phyloP scores from a whole-genome alignment of 108 stramenopile species.

The Seminavis robusta region DNA sequence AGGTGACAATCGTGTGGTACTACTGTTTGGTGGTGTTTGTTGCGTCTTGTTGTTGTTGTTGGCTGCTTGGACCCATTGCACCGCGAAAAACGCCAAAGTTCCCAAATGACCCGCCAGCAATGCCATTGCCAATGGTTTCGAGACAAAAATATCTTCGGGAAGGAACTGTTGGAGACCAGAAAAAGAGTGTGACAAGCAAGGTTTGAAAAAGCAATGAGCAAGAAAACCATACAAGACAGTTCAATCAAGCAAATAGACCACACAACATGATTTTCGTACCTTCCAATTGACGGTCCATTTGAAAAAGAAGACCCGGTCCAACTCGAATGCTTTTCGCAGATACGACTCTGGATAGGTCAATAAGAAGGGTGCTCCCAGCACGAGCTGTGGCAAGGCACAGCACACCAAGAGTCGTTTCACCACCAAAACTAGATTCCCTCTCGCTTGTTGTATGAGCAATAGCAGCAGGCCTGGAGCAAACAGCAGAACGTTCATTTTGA shows the following conservation, averaged over 20 bases:
- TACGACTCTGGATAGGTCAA: conserved; percentile 83
- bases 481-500: conserved; percentile 97
- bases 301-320: conserved; percentile 95
- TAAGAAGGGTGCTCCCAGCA: conserved; percentile 93
- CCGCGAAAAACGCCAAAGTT: conserved; percentile 47
- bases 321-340: conserved; percentile 91
- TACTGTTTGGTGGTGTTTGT: conserved; percentile 3
- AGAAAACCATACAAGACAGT: neutral
- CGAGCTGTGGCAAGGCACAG: conserved; percentile 78
- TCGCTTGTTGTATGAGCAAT: conserved; percentile 65
- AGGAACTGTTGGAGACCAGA: conserved; percentile 60
- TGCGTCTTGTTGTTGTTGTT: neutral
- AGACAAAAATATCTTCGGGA: conserved; percentile 81
- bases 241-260: neutral
- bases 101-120: conserved; percentile 57
- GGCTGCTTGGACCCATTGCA: conserved; percentile 50
- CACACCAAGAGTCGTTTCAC: conserved; percentile 10
- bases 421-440: neutral
- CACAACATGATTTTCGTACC: conserved; percentile 11
- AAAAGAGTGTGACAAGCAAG: neutral
- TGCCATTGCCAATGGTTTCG: conserved; percentile 61
- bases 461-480: conserved; percentile 93
- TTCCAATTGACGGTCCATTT: conserved; percentile 98
- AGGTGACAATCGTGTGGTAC: conserved; percentile 26
- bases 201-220: neutral